Base-by-base conservation (phyloP, 306 rosid species). In the Dryas drummondii region DNA sequence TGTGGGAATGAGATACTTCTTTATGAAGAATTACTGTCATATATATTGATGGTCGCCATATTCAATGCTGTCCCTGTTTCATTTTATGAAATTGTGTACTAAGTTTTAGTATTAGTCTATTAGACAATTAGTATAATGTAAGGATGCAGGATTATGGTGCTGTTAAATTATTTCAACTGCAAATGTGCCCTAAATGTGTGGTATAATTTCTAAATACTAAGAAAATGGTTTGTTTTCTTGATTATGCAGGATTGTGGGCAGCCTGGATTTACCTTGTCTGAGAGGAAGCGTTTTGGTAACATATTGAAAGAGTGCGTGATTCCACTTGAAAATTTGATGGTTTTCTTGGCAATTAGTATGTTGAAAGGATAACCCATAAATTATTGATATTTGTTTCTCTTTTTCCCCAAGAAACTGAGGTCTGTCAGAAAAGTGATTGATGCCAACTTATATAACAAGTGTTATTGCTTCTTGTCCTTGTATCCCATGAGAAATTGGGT, bases 221-320 rank as follows among this genome's bases (percentile, higher is more conserved):
- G 53, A 45, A 57, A 10, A 32, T 68, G 70, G 67, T 52, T 68
- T 80, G 73, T 69, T 76, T 63, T 73, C 67, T 57, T 76, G 9
- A 72, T 78, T 57, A 76, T 86, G 86, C 87, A 94, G 97, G 98
- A 94, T 67, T 88, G 83, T 3, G 98, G 98, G 69, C 97, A 94
- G 86, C 98, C 98, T 69, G 98, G 98, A 52, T 94, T 90, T 87
- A 94, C 97, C 76, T 75, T 89, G 82, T 70, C 93, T 41, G 98
- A 94, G 87, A 90, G 98, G 83, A 88, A 68, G 76, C 88, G 98
- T 19, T 94, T 94, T 84, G 88, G 87, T 70, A 80, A 80, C 78
- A 87, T 94, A 79, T 76, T 91, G 91, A 92, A 81, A 82, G 93
- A 91, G 98, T 94, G 82, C 14, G 97, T 82, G 70, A 59, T 68